Evolutionary conservation across 202 grass and related monocot species (phyloP), one percentile per base, ranked within the genome.

Genomic region (Zoysia matrella): DNA sequence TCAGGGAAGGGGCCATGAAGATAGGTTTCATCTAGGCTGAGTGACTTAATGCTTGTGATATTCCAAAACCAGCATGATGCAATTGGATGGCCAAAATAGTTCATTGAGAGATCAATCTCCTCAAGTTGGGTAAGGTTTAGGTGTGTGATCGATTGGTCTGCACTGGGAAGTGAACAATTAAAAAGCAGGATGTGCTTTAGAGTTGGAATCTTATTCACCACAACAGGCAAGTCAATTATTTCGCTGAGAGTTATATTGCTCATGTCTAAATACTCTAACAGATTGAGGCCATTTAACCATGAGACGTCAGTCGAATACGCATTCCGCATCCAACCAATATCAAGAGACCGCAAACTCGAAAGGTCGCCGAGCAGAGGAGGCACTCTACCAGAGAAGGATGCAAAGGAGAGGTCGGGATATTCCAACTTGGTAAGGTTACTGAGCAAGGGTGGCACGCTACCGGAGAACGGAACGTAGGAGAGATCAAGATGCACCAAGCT

Each of bases 361-460:
- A 87, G 61, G 15, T 87, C 89, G 1, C 84, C 84, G 0, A 90
- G 58, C 5, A 86, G 69, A 5, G 52, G 52, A 22, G 85, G 85
- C 5, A 87, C 1, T 0, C 0, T 44, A 3, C 44, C 61, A 0
- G 1, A 2, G 0, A 45, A 11, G 2, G 0, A 1, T 11, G 13
- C 4, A 0, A 0, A 0, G 0, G 61, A 36, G 3, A 92, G 42
- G 11, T 72, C 81, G 0, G 89, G 81, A 42, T 87, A 72, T 2
- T 47, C 65, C 13, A 90, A 12, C 4, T 72, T 74, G 0, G 82
- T 52, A 13, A 89, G 72, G 22, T 89, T 89, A 3, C 82, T 71
- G 1, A 90, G 12, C 1, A 79, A 14, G 5, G 40, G 39, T 12
- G 83, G 83, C 11, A 87, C 18, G 7, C 0, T 4, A 4, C 71